Base-by-base conservation (phyloP, 805 yeast species). In the Kluyveromyces nonfermentans region DNA sequence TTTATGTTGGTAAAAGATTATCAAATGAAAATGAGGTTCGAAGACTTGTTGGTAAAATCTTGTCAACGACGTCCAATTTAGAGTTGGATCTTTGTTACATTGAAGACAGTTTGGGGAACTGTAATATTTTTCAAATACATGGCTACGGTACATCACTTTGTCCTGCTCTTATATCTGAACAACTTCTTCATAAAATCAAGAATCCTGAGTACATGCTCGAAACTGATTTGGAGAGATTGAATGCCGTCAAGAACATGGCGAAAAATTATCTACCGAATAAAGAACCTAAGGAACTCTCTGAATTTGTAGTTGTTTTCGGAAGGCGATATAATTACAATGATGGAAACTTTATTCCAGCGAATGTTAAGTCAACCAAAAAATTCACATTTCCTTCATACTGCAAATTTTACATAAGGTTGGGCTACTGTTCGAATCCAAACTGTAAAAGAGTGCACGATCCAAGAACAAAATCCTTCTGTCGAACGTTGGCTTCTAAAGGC, bases 391-490 rank as follows among this genome's bases (percentile, higher is more conserved):
- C 45, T 7, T 31, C 41, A 5, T 45, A 45, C 36, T 48, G 51
- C 37, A 41, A 43, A 40, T 39, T 37, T 20, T 46, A 31, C 34
- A 30, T 34, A n/a, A 37, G 33, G 30, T 28, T 34, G 6, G 51
- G 51, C 18, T 19, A 41, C 10, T 48, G 51, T 33, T 17, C 41
- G 2, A 43, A 43, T 31, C 18, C 33, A 12, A 38, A 34, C 34
- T 48, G 51, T 35, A 43, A 41, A 18, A 41, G 39, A 22, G 32
- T 28, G 1, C 51, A 48, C 32, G 49, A 48, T 30, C 43, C 45
- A 10, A 16, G 43, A 31, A 35, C 31, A 3, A 39, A 43, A 15
- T n/a, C 49, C 12, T 17, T 41, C 7, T 48, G 51, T 32, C 28
- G 17, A 15, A 38, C 38, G 3, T 41, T 37, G 15, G 36, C 34